Conservation (phyloP, 768 basidiomycete species). For the Serendipita sp. region DNA sequence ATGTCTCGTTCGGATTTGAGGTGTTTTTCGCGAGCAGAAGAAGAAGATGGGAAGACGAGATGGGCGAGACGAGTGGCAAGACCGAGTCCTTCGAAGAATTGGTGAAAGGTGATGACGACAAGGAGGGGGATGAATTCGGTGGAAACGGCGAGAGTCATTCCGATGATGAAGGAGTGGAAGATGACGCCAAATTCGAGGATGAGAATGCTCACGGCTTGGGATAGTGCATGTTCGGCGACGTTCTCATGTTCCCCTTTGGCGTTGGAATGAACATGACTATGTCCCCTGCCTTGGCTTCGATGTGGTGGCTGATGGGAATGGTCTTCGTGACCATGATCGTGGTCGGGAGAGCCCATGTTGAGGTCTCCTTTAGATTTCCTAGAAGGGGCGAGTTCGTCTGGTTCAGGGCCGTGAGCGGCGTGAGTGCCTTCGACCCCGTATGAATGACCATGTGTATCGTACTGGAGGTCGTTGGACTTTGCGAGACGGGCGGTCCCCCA, state of each 20-base stretch:
- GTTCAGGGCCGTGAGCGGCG: slow-evolving; percentile 56
- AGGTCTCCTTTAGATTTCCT: background rate
- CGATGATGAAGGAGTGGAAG: slow-evolving; percentile 70
- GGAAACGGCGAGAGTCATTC: slow-evolving; percentile 85
- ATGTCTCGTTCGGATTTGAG: slow-evolving; percentile 12
- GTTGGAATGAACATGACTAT: background rate
- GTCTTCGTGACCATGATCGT: background rate
- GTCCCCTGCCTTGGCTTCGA: background rate
- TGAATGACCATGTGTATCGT: slow-evolving; percentile 35
- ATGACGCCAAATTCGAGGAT: slow-evolving; percentile 91
- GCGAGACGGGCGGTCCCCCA: slow-evolving; percentile 62
- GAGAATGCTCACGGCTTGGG: slow-evolving; percentile 73
- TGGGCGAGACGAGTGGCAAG: slow-evolving; percentile 78
- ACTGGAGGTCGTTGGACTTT: background rate
- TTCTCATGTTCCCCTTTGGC: slow-evolving; percentile 17
- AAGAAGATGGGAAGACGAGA: slow-evolving; percentile 24
- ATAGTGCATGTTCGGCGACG: slow-evolving; percentile 26
- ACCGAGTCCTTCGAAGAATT: slow-evolving; percentile 89
- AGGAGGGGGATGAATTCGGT: slow-evolving; percentile 70
- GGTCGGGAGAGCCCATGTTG: background rate
- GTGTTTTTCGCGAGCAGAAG: slow-evolving; percentile 13
- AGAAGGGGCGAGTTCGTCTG: background rate
- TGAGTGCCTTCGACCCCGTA: slow-evolving; percentile 38
- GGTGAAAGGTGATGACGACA: slow-evolving; percentile 35
- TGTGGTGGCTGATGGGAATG: background rate